These are phyloP conservation scores for Apostasia ramifera DNA, from an alignment of 106 monocot species.

Conservation along the genomic window DNA sequence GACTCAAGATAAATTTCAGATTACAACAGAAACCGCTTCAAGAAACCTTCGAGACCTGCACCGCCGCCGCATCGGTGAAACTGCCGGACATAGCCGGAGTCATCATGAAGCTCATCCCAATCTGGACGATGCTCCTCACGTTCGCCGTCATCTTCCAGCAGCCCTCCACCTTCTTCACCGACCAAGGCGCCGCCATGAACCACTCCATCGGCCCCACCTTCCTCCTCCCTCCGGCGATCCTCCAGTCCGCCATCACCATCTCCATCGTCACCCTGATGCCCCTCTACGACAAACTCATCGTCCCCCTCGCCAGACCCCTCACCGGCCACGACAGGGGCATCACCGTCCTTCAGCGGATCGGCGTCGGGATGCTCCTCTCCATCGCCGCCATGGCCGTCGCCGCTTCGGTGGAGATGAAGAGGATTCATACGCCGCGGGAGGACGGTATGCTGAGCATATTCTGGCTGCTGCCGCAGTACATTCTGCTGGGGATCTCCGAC, in stretches of 20 bases:
- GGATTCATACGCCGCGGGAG: conserved; percentile 12
- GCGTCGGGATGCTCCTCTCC: conserved; percentile 81
- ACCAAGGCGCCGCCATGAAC: conserved; percentile 77
- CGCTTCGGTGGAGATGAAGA: conserved; percentile 46
- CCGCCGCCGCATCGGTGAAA: background rate
- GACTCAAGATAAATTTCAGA: conserved; percentile 17
- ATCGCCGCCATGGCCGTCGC: conserved; percentile 69
- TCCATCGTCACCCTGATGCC: conserved; percentile 85
- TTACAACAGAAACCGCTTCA: conserved; percentile 44
- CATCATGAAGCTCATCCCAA: conserved; percentile 55
- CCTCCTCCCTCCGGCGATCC: conserved; percentile 69
- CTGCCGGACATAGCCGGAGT: conserved; percentile 23
- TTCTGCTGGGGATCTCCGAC: conserved; percentile 73
- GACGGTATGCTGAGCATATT: conserved; percentile 38
- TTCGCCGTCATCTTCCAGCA: conserved; percentile 97
- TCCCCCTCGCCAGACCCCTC: conserved; percentile 33
- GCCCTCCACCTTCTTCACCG: conserved; percentile 91
- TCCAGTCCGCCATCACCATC: conserved; percentile 72
- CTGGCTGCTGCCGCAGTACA: conserved; percentile 89
- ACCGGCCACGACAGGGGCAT: conserved; percentile 53
- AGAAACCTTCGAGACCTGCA: conserved; percentile 12
- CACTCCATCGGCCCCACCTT: conserved; percentile 39
- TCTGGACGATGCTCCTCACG: conserved; percentile 76
- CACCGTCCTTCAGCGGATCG: conserved; percentile 72
- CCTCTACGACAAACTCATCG: conserved; percentile 64